Evolutionary conservation across 1,284 basidiomycete genomes (phyloP), one percentile per base, ranked within the genome.

Genomic region (Ganoderma lucidum): DNA sequence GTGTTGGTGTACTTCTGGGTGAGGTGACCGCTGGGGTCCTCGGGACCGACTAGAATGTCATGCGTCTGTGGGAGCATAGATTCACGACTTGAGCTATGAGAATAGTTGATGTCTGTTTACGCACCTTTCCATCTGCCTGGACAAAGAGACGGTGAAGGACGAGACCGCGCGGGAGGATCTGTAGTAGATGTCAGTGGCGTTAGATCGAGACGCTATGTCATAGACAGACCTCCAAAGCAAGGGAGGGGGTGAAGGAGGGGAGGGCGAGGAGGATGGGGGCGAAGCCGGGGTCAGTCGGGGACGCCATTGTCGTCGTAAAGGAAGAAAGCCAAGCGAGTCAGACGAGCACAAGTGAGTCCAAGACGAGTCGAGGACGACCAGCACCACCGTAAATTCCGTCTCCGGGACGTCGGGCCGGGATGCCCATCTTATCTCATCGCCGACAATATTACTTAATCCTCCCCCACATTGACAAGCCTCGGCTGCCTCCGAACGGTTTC

Each of bases 1-100:
- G 89, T 88, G 80, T 93, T 93, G 60, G 85, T 88, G 80, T 93
- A 93, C 79, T 89, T 91, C 77, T 88, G 84, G 14, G 77, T 81
- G 56, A 82, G 77, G 78, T 93, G 90, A 74, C 84, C 87, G 70
- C 84, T 77, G 64, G 90, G 87, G 41, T 83, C 80, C 81, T 92
- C 90, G 39, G 92, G 91, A 15, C 91, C 92, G 72, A 93, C 83
- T 61, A 93, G 86, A 69, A 93, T 86, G 78, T 93, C 92, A 80
- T 93, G 90, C 10, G 89, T 91, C 90, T 92, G 64, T 3, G 65
- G 19, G 65, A 92, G 64, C 1, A 64, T 17, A 64, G 53, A 37
- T 44, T 51, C 65, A 32, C 3, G 14, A 30, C 28, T 61, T 56
- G 65, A 67, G 35, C 69, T 56, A 53, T 56, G 15, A 2, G 42